Evolutionary conservation across 768 basidiomycete genomes (phyloP).

Genomic region (Cubamyces lactineus): DNA sequence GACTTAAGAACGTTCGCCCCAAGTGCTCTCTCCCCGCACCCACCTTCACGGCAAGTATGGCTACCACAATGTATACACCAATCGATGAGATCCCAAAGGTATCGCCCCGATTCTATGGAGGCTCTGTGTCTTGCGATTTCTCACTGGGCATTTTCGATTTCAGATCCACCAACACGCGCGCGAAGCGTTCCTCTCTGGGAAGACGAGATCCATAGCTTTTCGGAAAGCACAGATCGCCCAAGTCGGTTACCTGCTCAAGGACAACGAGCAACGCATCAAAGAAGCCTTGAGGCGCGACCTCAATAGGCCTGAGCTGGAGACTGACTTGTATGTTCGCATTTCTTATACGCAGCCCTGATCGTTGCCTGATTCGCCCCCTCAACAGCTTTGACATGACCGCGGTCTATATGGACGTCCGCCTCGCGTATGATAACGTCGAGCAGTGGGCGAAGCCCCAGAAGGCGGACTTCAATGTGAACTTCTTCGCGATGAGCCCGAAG

Average conservation of each 20-base stretch:
- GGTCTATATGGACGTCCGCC: slow-evolving; percentile 53
- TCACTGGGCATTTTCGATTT: background rate
- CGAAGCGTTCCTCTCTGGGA: slow-evolving; percentile 65
- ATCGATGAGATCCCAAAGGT: background rate
- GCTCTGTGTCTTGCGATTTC: background rate
- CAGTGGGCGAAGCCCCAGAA: slow-evolving; percentile 74
- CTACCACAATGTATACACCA: background rate
- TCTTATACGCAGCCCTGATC: background rate
- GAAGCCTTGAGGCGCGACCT: slow-evolving; percentile 64
- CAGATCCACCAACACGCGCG: slow-evolving; percentile 61
- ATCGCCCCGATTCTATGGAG: no score
- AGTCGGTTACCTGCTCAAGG: slow-evolving; percentile 72
- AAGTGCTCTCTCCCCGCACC: no score
- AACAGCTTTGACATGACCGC: slow-evolving; percentile 63
- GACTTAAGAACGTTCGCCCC: no score
- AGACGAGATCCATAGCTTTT: slow-evolving; percentile 62
- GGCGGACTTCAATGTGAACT: slow-evolving; percentile 58
- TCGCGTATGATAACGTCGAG: slow-evolving; percentile 63
- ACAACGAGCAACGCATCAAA: slow-evolving; percentile 65
- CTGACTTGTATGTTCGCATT: slow-evolving; percentile 46
- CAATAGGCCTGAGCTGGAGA: slow-evolving; percentile 63
- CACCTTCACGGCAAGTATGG: no score
- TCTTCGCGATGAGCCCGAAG: slow-evolving; percentile 59
- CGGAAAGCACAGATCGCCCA: slow-evolving; percentile 79
- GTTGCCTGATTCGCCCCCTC: background rate